phyloP scores from a whole-genome alignment of 2,329 filamentous ascomycete genomes.

The Proliferodiscus dingleyae region DNA sequence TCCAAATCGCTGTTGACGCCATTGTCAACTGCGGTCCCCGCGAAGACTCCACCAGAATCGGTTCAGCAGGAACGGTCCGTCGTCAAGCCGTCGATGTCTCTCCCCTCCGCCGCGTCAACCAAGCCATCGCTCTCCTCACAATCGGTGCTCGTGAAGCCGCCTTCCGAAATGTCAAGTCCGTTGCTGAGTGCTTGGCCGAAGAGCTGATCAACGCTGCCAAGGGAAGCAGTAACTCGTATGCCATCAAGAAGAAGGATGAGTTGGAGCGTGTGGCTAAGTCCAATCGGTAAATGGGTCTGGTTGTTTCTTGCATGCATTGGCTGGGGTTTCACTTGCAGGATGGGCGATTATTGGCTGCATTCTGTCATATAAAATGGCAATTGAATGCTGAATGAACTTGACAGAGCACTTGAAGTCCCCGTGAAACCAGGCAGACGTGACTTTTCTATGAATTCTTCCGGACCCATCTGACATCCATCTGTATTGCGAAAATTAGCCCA shows the following conservation, averaged over 20 bases:
- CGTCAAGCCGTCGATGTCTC: slow-evolving; percentile 99
- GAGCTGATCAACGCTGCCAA: slow-evolving; percentile 99
- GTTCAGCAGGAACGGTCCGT: slow-evolving; percentile 98
- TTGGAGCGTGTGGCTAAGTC: slow-evolving; percentile 99
- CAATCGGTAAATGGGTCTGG: slow-evolving; percentile 80
- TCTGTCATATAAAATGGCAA: slow-evolving; percentile 30
- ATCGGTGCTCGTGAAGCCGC: slow-evolving; percentile 97
- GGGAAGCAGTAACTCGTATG: slow-evolving; percentile 99
- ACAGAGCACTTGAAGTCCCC: slow-evolving; percentile 4
- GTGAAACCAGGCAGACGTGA: too few species aligned
- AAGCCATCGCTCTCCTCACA: slow-evolving; percentile 98
- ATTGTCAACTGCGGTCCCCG: slow-evolving; percentile 99
- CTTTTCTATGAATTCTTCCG: too few species aligned
- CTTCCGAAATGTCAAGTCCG: slow-evolving; percentile 99
- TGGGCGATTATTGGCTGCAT: slow-evolving; percentile 29
- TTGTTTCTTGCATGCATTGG: slow-evolving; percentile 29
- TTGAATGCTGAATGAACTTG: slow-evolving; percentile 13
- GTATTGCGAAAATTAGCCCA: too few species aligned
- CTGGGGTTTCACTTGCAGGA: slow-evolving; percentile 30
- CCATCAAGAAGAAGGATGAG: slow-evolving; percentile 99
- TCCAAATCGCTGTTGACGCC: slow-evolving; percentile 98
- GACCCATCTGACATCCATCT: too few species aligned
- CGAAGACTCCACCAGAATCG: slow-evolving; percentile 99
- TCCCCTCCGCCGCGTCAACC: slow-evolving; percentile 98
- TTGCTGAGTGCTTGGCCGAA: slow-evolving; percentile 98